A percentile compares a stretch with the other conserved stretches of the same genome.
These are phyloP conservation scores for Calonectria hongkongensis DNA, from an alignment of 2,329 filamentous ascomycete genomes.

Conservation along the genomic window DNA sequence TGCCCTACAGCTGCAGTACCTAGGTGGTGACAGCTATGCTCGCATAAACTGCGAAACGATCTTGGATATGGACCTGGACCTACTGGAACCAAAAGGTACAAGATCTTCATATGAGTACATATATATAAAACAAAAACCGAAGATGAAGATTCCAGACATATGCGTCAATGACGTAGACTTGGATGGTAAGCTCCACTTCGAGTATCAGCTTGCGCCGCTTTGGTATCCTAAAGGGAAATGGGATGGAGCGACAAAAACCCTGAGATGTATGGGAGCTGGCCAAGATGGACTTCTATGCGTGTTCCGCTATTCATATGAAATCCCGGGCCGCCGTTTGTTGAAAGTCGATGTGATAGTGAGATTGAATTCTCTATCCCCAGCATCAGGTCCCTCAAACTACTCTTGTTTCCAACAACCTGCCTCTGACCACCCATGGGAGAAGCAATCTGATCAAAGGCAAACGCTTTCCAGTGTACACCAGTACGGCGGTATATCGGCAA, in stretches of 20 bases:
- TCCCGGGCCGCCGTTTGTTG: background rate
- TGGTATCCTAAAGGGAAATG: background rate
- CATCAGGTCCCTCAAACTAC: background rate
- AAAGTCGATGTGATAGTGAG: constrained; percentile 9
- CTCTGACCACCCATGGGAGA: background rate
- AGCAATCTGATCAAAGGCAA: background rate
- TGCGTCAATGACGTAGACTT: background rate
- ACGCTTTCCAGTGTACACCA: background rate
- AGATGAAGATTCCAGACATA: background rate
- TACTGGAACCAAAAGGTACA: background rate
- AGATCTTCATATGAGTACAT: background rate
- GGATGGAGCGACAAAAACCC: background rate
- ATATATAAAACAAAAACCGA: background rate
- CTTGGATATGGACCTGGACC: background rate
- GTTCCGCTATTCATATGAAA: constrained; percentile 9
- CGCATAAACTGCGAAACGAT: background rate
- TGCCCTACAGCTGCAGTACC: background rate
- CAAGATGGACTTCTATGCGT: background rate
- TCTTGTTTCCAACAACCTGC: background rate
- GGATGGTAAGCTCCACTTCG: background rate
- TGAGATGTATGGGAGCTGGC: background rate
- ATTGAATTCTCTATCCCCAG: background rate
- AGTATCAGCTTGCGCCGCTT: background rate
- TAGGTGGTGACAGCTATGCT: background rate
- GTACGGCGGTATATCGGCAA: background rate